phyloP scores from a whole-genome alignment of 2,329 filamentous ascomycete genomes.

The Periconia digitata region DNA sequence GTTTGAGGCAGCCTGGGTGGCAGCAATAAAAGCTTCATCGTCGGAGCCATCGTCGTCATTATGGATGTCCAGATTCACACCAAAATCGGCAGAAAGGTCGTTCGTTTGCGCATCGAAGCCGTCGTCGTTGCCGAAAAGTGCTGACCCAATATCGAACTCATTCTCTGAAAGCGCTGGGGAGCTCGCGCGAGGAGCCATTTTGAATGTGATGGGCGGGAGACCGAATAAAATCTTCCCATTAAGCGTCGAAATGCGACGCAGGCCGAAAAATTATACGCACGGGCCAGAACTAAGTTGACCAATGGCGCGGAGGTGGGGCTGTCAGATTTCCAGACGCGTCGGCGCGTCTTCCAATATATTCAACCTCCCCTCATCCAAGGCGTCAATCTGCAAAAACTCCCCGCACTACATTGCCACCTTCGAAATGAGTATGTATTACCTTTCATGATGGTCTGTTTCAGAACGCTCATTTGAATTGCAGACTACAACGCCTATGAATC shows the following conservation, averaged over 20 bases:
- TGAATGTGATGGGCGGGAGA: not conserved
- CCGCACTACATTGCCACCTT: not conserved
- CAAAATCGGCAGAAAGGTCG: conserved; percentile 37
- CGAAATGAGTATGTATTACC: conserved; percentile 22
- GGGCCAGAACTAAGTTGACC: conserved; percentile 30
- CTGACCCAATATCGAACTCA: conserved; percentile 85
- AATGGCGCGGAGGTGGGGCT: conserved; percentile 21
- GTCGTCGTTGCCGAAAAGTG: conserved; percentile 65
- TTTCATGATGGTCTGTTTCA: not conserved
- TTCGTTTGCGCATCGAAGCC: conserved; percentile 49
- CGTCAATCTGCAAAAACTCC: not conserved
- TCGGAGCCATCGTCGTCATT: conserved; percentile 60
- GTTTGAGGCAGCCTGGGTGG: conserved; percentile 83
- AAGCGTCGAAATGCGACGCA: conserved; percentile 1
- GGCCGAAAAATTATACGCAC: conserved; percentile 27
- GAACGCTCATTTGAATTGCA: conserved; percentile 17
- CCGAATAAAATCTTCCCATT: not conserved
- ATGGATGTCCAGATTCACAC: conserved; percentile 35
- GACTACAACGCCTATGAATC: conserved; percentile 46
- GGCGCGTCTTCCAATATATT: conserved; percentile 37
- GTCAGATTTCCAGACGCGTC: conserved; percentile 21
- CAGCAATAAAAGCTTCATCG: conserved; percentile 89
- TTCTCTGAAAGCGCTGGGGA: conserved; percentile 87
- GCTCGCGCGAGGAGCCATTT: conserved; percentile 72
- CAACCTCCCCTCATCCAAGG: conserved; percentile 10